Evolutionary conservation across 768 basidiomycete genomes (phyloP).

Genomic region (Suillus luteus): DNA sequence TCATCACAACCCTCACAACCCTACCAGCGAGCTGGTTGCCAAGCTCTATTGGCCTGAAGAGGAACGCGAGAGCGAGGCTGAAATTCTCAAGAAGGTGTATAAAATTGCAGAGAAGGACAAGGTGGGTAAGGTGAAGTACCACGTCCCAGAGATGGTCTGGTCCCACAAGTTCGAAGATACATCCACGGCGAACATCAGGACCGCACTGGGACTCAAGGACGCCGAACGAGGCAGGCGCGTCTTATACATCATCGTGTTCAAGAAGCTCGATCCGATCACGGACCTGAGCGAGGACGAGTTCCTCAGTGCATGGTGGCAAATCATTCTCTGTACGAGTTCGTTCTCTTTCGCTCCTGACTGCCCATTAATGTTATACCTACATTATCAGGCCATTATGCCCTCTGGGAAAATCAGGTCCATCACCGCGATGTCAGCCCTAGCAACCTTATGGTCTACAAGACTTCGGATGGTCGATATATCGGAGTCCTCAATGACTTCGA

Average conservation of each 20-base stretch:
- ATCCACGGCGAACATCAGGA: not conserved
- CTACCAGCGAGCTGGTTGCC: not conserved
- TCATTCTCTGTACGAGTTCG: constrained; percentile 7
- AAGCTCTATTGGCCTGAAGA: not conserved
- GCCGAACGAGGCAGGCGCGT: constrained; percentile 11
- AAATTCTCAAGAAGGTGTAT: not conserved
- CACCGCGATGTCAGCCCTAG: constrained; percentile 11
- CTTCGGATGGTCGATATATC: not conserved
- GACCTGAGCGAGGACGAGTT: not conserved
- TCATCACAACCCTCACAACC: not conserved
- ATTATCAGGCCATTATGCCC: constrained; percentile 8
- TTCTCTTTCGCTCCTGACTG: not conserved
- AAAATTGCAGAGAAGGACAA: not conserved
- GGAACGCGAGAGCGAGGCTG: not conserved
- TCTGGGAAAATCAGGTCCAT: not conserved
- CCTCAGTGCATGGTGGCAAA: constrained; percentile 11
- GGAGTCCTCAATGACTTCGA: constrained; percentile 18
- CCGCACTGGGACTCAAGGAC: not conserved
- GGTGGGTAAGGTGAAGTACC: not conserved
- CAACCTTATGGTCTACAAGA: constrained; percentile 15
- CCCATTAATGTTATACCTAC: not conserved
- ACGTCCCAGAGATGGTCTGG: constrained; percentile 3
- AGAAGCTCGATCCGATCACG: constrained; percentile 7
- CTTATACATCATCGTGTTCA: constrained; percentile 7
- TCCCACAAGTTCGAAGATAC: not conserved